phyloP scores from a whole-genome alignment of 306 rosid species.

The Sechiopsis laciniata region DNA sequence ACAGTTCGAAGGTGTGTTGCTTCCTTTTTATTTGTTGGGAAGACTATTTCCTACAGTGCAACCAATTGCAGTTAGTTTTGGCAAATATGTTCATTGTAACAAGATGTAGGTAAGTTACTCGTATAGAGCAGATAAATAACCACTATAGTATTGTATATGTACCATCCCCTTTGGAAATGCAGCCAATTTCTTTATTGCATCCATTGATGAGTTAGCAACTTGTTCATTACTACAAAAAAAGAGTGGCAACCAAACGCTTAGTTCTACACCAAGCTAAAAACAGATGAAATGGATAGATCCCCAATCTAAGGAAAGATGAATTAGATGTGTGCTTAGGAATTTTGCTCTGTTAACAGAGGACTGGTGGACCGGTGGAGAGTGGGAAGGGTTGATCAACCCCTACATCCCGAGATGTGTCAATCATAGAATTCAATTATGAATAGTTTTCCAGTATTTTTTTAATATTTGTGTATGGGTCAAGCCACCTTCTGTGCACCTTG shows the following conservation, averaged over 20 bases:
- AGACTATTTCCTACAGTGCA: conserved; percentile 57
- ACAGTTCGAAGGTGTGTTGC: conserved; percentile 57
- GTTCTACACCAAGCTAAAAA: neutral
- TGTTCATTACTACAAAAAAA: conserved; percentile 52
- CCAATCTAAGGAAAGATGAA: neutral
- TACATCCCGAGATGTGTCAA: neutral
- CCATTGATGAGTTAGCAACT: conserved; percentile 59
- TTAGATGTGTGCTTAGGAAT: conserved; percentile 6
- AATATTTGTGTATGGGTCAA: too few relatives aligned
- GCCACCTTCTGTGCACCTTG: too few relatives aligned
- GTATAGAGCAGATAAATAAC: conserved; percentile 15
- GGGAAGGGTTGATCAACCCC: neutral
- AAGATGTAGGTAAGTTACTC: conserved; percentile 23
- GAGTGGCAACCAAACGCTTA: neutral
- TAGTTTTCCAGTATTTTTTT: neutral
- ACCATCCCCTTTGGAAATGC: conserved; percentile 71
- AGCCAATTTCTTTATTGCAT: conserved; percentile 61
- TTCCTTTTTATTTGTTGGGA: conserved; percentile 50
- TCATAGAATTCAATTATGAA: neutral
- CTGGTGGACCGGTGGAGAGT: neutral
- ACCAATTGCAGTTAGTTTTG: conserved; percentile 21
- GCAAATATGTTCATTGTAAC: conserved; percentile 15
- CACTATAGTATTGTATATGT: conserved; percentile 22
- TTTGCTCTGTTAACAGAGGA: conserved; percentile 6
- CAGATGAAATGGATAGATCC: neutral